These are phyloP conservation scores for Lactarius tabidus DNA, from an alignment of 768 basidiomycete species.

Conservation along the genomic window DNA sequence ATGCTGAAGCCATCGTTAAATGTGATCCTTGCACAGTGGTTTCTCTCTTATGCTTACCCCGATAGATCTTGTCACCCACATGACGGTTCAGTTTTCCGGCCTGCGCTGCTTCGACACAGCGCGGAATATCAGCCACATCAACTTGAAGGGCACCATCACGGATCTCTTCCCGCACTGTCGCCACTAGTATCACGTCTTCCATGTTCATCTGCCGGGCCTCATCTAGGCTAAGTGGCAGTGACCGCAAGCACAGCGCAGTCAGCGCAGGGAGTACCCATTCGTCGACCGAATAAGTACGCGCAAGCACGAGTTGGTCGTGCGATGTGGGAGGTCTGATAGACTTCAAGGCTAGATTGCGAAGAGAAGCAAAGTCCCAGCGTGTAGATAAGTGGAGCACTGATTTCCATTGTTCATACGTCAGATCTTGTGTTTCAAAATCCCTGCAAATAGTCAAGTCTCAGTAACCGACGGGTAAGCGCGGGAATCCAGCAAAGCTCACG, in stretches of 20 bases:
- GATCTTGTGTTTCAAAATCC: slow-evolving; percentile 4
- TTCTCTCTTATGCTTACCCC: neutral
- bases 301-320: slow-evolving; percentile 12
- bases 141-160: neutral
- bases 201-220: slow-evolving; percentile 12
- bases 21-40: neutral
- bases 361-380: slow-evolving; percentile 32
- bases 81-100: neutral
- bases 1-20: neutral
- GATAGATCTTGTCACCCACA: neutral
- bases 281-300: slow-evolving; percentile 10
- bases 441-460: neutral
- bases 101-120: neutral
- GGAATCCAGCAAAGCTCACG: slow-evolving; percentile 19
- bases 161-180: slow-evolving; percentile 17
- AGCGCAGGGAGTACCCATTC: slow-evolving; percentile 14
- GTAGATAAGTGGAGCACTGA: slow-evolving; percentile 30
- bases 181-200: slow-evolving; percentile 18
- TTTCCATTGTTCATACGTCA: slow-evolving; percentile 28
- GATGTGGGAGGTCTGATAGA: slow-evolving; percentile 6
- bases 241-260: slow-evolving; percentile 10
- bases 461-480: neutral
- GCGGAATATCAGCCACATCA: neutral
- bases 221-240: neutral
- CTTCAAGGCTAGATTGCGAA: slow-evolving; percentile 22